Evolutionary conservation across 805 yeast species (phyloP), one percentile per base, ranked within the genome.

Genomic region (Wickerhamiella spandovensis): DNA sequence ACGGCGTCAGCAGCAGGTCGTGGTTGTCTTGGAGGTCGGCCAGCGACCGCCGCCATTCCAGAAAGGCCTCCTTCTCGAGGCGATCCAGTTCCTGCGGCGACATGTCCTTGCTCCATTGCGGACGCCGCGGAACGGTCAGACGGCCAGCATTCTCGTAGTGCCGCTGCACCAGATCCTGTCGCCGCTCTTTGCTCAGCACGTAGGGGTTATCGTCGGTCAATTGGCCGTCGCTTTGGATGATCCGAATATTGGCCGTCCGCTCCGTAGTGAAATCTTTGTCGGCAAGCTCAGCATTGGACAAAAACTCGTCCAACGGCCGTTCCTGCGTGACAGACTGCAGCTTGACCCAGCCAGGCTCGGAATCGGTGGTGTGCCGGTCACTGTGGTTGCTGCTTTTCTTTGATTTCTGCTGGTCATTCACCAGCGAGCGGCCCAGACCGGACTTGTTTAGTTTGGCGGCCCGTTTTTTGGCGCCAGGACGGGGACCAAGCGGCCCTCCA

Each of bases 201-300:
- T 76, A 78, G 8, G 81, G 83, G 58, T 78, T 78, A 32, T 68
- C 67, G 13, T 66, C 60, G 7, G 70, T 67, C 15, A 28, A 15
- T 30, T 65, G 63, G 44, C 73, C 73, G n/a, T 54, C 53, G 9
- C 46, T 44, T 47, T 82, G 78, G 58, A 92, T 81, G 59, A 92
- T 86, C 60, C 82, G 84, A 53, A 92, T 89, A 57, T 82, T 85
- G 44, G 82, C 79, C 51, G 80, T 75, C 61, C 82, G 80, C 57
- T 90, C 97, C 2, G 97, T 96, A 8, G 95, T 81, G 69, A 92
- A 92, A 69, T 92, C 97, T 20, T 90, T 88, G 63, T 88, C 95
- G 1, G 97, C 96, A 52, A 92, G 75, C 65, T 87, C 95, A 1
- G 98, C 99, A 7, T 97, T 90, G 61, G 81, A 83, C 61, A 92